These are phyloP conservation scores for Ajuga reptans DNA, from an alignment of 305 asterid genomes.

Conservation along the genomic window DNA sequence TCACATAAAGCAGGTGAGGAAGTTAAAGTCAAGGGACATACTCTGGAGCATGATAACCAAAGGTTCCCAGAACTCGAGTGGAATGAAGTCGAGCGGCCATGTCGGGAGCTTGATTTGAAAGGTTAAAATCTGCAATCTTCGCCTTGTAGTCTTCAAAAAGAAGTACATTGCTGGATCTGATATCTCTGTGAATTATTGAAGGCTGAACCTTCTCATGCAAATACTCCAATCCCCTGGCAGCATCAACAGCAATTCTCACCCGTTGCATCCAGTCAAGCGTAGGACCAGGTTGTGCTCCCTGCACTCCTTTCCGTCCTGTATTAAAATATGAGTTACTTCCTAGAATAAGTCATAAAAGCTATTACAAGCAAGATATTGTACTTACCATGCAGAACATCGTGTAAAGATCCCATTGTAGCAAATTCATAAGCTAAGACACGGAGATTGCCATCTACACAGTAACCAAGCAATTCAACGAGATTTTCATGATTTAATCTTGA, in stretches of 20 bases:
- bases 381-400: constrained; percentile 66
- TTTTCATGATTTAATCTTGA: constrained; percentile 61
- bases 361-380: constrained; percentile 20
- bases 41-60: constrained; percentile 97
- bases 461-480: constrained; percentile 58
- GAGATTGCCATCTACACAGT: constrained; percentile 53
- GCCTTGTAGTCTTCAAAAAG: constrained; percentile 81
- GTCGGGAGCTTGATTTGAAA: constrained; percentile 94
- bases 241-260: constrained; percentile 90
- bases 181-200: constrained; percentile 69
- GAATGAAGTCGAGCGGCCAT: constrained; percentile 97
- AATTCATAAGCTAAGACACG: constrained; percentile 62
- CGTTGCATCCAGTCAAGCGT: constrained; percentile 96
- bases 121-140: constrained; percentile 81
- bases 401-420: constrained; percentile 71
- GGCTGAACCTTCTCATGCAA: constrained; percentile 89
- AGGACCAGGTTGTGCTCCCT: constrained; percentile 98
- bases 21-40: constrained; percentile 24
- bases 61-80: constrained; percentile 79
- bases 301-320: constrained; percentile 94
- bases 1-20: not conserved
- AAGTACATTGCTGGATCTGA: constrained; percentile 61
- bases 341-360: not conserved
- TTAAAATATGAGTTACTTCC: constrained; percentile 10
- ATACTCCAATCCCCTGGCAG: constrained; percentile 93